These are phyloP conservation scores for Pholiota microspora DNA, from an alignment of 768 basidiomycete species.

Conservation along the genomic window DNA sequence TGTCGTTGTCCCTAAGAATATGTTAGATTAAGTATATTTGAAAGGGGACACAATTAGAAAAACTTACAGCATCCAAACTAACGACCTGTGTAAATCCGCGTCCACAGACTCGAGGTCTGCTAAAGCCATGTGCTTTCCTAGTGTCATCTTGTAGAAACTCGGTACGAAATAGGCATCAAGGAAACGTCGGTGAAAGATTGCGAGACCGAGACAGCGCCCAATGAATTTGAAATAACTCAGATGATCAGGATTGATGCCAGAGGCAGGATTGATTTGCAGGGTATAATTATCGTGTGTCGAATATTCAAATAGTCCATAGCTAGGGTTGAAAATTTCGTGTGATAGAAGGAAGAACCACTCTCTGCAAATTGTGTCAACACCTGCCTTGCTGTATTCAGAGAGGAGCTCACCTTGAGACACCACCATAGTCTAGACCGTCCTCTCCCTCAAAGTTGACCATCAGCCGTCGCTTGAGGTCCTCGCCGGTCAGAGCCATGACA, in stretches of 20 bases:
- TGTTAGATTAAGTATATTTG: not conserved
- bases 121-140: conserved; percentile 56
- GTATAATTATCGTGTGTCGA: conserved; percentile 80
- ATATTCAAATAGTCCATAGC: conserved; percentile 81
- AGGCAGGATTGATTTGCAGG: conserved; percentile 76
- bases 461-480: conserved; percentile 66
- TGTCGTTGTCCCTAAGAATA: conserved; percentile 62
- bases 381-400: not conserved
- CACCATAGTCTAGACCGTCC: conserved; percentile 78
- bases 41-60: not conserved
- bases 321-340: conserved; percentile 81
- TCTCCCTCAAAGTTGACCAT: conserved; percentile 80
- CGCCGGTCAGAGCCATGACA: conserved; percentile 76
- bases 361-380: conserved; percentile 31
- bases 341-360: conserved; percentile 88
- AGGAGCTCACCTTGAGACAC: conserved; percentile 59
- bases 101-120: conserved; percentile 70
- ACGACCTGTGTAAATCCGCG: conserved; percentile 63
- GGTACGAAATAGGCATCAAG: conserved; percentile 79
- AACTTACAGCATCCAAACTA: conserved; percentile 75
- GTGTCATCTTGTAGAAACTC: conserved; percentile 79
- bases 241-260: conserved; percentile 74
- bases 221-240: conserved; percentile 83
- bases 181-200: conserved; percentile 76
- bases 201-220: conserved; percentile 69